Base-by-base conservation (phyloP, 1,139 yeast genomes). In the Yamadazyma siamensis region DNA sequence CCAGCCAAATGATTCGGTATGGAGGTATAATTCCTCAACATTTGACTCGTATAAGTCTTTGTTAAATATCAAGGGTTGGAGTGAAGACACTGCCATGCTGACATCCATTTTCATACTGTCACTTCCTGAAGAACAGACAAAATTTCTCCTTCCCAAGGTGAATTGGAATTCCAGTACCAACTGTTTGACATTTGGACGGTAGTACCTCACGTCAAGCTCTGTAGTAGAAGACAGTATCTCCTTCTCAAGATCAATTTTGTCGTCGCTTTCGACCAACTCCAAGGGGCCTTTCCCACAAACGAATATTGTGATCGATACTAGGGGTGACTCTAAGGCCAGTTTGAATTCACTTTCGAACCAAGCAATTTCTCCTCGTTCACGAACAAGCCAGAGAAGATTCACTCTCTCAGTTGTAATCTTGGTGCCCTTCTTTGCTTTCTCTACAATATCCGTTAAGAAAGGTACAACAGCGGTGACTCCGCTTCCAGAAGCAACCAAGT, bases 1-100 rank as follows among this genome's bases (percentile, higher is more conserved):
- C 81, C 80, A 77, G 0, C 78, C 78, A 49, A 75, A 78, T 18
- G 69, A 52, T 43, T 78, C 84, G 1, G 80, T 72, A 41, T 78
- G 83, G 27, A 78, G 52, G 41, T 61, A 75, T 8, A 78, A 59
- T 47, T 78, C 84, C 26, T 66, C 68, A 4, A 65, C 59, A 9
- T 59, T 48, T 3, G 47, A 38, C 7, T 34, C 41, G 26, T 43
- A 34, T n/a, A 45, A 24, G 34, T 57, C 65, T 27, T 49, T 50
- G 37, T 60, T 61, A 38, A 65, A 55, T 3, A 66, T 46, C 28
- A 50, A 35, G 2, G 54, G 36, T 39, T 66, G 72, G 23, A 62
- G 44, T 5, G 44, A 38, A 1, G 83, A 69, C 4, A 65, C 71
- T 0, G 61, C 59, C 24, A 54, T 54, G 15, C 77, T 66, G 13